A percentile compares a stretch with the other conserved stretches of the same genome.
Conservation (phyloP, 2,329 filamentous ascomycete species). For the Penicillium palitans region DNA sequence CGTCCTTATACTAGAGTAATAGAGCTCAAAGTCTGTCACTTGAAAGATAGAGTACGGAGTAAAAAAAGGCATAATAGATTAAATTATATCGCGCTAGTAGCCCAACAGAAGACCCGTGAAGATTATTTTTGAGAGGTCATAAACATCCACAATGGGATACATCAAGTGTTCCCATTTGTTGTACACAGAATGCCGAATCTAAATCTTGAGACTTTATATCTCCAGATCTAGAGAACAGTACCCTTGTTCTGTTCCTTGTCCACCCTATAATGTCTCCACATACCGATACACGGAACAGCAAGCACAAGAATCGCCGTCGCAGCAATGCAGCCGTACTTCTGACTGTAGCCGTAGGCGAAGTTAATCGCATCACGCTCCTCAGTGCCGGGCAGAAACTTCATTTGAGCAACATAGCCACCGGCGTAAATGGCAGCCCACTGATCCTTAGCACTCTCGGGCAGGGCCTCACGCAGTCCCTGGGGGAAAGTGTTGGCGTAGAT, state of each 20-base stretch:
- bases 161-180: background rate
- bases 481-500: constrained; percentile 27
- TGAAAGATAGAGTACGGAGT: background rate
- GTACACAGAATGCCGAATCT: background rate
- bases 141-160: background rate
- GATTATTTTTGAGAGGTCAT: background rate
- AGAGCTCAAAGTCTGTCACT: background rate
- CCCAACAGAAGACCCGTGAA: background rate
- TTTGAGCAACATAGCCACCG: constrained; percentile 30
- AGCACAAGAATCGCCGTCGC: constrained; percentile 29
- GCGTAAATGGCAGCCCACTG: constrained; percentile 25
- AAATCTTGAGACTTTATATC: background rate
- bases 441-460: constrained; percentile 22
- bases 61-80: background rate
- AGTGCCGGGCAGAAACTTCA: constrained; percentile 31
- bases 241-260: constrained; percentile 36
- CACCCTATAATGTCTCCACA: constrained; percentile 33
- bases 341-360: constrained; percentile 36
- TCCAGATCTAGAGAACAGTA: background rate
- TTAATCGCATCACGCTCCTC: constrained; percentile 37
- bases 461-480: constrained; percentile 9
- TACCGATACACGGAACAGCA: constrained; percentile 25
- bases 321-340: constrained; percentile 32
- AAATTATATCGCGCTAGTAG: background rate
- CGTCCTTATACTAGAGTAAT: background rate